Evolutionary conservation across 2,329 filamentous ascomycete species (phyloP), one percentile per base, ranked within the genome.

Genomic region (Alternaria alternata): DNA sequence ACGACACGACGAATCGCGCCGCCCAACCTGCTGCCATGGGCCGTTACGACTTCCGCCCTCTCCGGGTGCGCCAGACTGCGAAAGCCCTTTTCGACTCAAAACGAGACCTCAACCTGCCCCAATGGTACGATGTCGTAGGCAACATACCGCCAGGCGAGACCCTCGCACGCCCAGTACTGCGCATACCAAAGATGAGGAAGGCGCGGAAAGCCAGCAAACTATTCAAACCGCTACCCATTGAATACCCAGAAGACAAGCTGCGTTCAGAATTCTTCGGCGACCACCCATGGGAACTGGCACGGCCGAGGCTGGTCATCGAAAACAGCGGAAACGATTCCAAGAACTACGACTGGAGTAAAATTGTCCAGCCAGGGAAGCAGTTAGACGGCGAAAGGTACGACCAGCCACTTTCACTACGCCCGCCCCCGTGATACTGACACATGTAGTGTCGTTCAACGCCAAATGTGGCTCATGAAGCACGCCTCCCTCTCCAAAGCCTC

Each of bases 261-360:
- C 89, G 95, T 65, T 84, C 81, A 68, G 87, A 89, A 28, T 99
- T 98, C 82, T 99, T 92, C 83, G 88, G 86, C 73, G 94, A 99
- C 78, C 95, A 99, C 77, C 95, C 95, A 5, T 99, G 95, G 95
- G 95, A 99, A 81, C 82, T 99, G 74, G 95, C 95, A 18, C 86
- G 94, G 64, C 95, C 95, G 55, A 86, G 92, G 68, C 85, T 97
- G 59, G 83, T 99, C 47, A 81, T 98, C 9, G 95, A 99, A 81
- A 84, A 89, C 68, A 91, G 94, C 72, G 95, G 95, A 54, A 91
- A 90, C 75, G 94, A 99, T 74, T 84, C 87, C 52, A 87, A 90
- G 76, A 83, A 81, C 55, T 89, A 88, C 71, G 88, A 97, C 78
- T 98, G 94, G 94, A 91, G 89, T 69, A 88, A 85, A 24, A 79